These are phyloP conservation scores for Emergomyces pasteurianus DNA, from an alignment of 2,329 filamentous ascomycete species.

Conservation along the genomic window DNA sequence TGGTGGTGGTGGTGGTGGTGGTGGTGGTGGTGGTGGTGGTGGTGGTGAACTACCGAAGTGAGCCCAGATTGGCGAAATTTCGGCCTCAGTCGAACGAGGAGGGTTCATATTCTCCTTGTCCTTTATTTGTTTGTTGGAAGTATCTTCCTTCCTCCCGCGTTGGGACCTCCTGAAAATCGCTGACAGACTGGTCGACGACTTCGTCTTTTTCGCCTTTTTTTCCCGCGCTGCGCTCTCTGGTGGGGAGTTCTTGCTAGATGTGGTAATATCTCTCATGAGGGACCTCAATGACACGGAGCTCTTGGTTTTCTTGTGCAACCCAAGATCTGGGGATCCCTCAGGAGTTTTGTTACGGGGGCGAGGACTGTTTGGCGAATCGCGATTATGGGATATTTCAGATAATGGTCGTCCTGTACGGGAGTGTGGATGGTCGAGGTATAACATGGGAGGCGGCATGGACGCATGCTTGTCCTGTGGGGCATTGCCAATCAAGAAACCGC, in stretches of 20 bases:
- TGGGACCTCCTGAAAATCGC: conserved; percentile 63
- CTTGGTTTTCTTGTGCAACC: conserved; percentile 42
- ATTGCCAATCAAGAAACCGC: conserved; percentile 17
- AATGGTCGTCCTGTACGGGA: conserved; percentile 21
- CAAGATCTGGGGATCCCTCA: conserved; percentile 24
- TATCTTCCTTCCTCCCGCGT: conserved; percentile 52
- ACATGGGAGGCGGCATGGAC: conserved; percentile 27
- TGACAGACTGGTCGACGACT: conserved; percentile 72
- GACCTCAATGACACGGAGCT: conserved; percentile 43
- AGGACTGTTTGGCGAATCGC: conserved; percentile 19
- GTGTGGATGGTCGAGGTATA: conserved; percentile 41
- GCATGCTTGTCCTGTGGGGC: conserved; percentile 14
- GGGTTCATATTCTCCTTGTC: conserved; percentile 78
- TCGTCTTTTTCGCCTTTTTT: conserved; percentile 54
- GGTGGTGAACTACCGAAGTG: conserved; percentile 49
- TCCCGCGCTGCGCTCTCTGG: neutral
- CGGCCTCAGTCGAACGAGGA: conserved; percentile 32
- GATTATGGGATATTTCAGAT: conserved; percentile 27
- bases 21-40: neutral
- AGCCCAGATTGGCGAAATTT: conserved; percentile 64
- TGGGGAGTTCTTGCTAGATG: conserved; percentile 15
- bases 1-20: conserved; percentile 15
- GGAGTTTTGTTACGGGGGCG: conserved; percentile 25
- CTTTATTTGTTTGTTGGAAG: conserved; percentile 37
- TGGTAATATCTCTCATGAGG: conserved; percentile 26